Evolutionary conservation across 129 eudicot genomes (phyloP).

Genomic region (Centrapalus pauciflorus): DNA sequence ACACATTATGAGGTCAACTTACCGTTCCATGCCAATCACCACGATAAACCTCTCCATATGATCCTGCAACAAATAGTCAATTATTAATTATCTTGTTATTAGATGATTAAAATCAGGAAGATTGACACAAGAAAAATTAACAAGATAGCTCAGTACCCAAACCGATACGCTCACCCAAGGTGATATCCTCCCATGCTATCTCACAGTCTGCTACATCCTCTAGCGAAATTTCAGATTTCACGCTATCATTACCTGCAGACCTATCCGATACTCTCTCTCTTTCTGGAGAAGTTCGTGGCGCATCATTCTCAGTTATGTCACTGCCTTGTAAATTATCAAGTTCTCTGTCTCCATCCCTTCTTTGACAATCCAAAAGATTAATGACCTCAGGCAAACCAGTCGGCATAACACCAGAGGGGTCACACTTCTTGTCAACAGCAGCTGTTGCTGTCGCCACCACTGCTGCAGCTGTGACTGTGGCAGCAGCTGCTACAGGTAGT

Average conservation of each 20-base stretch:
- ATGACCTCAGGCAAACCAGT: constrained; percentile 29
- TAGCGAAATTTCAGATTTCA: constrained; percentile 51
- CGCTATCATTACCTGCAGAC: constrained; percentile 62
- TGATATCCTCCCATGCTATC: constrained; percentile 88
- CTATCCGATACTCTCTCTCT: constrained; percentile 65
- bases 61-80: constrained; percentile 46
- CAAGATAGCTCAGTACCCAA: constrained; percentile 49
- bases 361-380: constrained; percentile 17
- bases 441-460: constrained; percentile 64
- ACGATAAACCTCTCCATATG: constrained; percentile 96
- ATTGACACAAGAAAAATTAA: neutral
- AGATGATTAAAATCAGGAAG: neutral
- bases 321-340: constrained; percentile 23
- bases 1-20: constrained; percentile 30
- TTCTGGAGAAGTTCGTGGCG: constrained; percentile 22
- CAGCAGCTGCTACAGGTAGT: constrained; percentile 86
- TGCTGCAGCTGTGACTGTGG: constrained; percentile 79
- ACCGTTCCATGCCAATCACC: constrained; percentile 99
- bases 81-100: neutral
- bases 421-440: constrained; percentile 56
- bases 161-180: constrained; percentile 96
- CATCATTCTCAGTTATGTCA: constrained; percentile 28
- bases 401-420: constrained; percentile 33
- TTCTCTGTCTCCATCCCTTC: constrained; percentile 36
- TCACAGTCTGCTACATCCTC: constrained; percentile 93